phyloP scores from a whole-genome alignment of 176 grass and related monocot species.

The Carex parvula region DNA sequence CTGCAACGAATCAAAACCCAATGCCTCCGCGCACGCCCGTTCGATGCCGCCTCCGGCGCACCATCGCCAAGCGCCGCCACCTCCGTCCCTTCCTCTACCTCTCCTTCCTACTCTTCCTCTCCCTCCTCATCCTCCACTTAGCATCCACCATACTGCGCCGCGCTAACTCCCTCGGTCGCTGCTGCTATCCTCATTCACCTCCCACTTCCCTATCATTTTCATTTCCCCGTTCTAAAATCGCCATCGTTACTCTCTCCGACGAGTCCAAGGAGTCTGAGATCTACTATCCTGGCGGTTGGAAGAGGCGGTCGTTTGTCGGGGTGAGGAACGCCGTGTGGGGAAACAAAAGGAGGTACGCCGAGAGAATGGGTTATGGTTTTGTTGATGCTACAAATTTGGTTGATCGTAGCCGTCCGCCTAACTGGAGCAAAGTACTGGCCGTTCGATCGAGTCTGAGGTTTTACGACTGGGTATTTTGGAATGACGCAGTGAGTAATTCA shows the following conservation, averaged over 20 bases:
- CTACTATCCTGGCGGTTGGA: not conserved
- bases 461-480: constrained; percentile 93
- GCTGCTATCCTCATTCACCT: constrained; percentile 20
- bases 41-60: constrained; percentile 1
- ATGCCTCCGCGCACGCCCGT: constrained; percentile 4
- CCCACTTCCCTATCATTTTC: not conserved
- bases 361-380: constrained; percentile 45
- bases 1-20: not conserved
- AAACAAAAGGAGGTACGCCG: constrained; percentile 61
- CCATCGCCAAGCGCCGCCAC: not conserved
- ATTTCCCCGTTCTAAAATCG: constrained; percentile 23
- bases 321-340: constrained; percentile 37
- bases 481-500: constrained; percentile 13
- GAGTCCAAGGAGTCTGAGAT: constrained; percentile 23
- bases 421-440: constrained; percentile 79
- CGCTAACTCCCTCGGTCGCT: constrained; percentile 46
- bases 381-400: constrained; percentile 37
- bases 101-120: constrained; percentile 5
- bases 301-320: constrained; percentile 53
- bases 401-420: constrained; percentile 59
- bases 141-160: constrained; percentile 31
- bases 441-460: constrained; percentile 41
- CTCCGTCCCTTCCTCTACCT: constrained; percentile 14
- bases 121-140: constrained; percentile 18
- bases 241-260: constrained; percentile 70